These are phyloP conservation scores for Plasmodium chabaudi DNA, from an alignment of 169 alveolate genomes.

Conservation along the genomic window DNA sequence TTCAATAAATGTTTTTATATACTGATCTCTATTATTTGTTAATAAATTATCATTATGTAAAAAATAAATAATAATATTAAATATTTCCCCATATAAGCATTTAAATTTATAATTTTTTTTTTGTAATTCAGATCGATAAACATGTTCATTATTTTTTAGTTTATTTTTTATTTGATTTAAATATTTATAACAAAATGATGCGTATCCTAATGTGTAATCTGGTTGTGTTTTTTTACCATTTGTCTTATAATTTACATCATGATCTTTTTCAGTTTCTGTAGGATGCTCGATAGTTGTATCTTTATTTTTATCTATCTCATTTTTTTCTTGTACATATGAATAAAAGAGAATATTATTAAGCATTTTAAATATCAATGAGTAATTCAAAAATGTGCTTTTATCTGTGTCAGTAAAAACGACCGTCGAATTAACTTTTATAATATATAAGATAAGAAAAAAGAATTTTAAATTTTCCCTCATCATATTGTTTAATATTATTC, in stretches of 20 bases:
- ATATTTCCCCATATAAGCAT: constrained; percentile 65
- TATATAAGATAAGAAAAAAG: constrained; percentile 46
- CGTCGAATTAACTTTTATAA: constrained; percentile 36
- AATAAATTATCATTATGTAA: constrained; percentile 65
- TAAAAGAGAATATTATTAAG: constrained; percentile 49
- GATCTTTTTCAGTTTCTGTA: neutral
- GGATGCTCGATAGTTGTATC: neutral
- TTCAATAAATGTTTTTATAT: constrained; percentile 70
- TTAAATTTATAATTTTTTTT: constrained; percentile 27
- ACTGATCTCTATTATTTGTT: constrained; percentile 62
- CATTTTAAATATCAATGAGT: constrained; percentile 47
- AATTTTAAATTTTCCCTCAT: constrained; percentile 51
- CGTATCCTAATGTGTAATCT: constrained; percentile 40
- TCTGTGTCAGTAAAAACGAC: constrained; percentile 6
- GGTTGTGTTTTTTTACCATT: neutral
- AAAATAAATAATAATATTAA: constrained; percentile 51
- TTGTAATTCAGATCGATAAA: constrained; percentile 35
- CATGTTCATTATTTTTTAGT: constrained; percentile 20
- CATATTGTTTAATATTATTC: constrained; percentile 61
- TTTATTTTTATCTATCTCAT: constrained; percentile 2
- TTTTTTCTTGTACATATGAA: constrained; percentile 41
- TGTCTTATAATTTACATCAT: neutral
- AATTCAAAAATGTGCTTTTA: constrained; percentile 34
- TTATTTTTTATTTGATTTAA: constrained; percentile 51
- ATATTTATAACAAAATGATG: constrained; percentile 46